phyloP scores from a whole-genome alignment of 345 rosid genomes.

The Orychophragmus violaceus region DNA sequence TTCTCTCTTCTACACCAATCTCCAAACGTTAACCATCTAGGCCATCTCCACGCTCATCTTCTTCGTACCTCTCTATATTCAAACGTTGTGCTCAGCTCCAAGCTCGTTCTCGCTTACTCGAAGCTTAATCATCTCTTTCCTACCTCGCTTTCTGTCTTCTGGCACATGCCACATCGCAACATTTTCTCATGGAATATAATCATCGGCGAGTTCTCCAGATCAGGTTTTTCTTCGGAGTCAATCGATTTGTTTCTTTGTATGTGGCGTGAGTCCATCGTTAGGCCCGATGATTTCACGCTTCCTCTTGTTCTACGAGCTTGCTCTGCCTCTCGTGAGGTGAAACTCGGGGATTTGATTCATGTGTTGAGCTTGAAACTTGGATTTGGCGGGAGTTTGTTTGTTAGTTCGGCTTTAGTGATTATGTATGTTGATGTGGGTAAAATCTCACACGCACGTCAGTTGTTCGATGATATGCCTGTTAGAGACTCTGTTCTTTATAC shows the following conservation, averaged over 20 bases:
- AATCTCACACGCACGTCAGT: conserved; percentile 29
- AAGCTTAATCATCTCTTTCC: conserved; percentile 36
- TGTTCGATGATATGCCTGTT: conserved; percentile 49
- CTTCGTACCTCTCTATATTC: conserved; percentile 42
- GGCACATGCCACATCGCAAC: conserved; percentile 55
- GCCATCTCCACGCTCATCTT: conserved; percentile 58
- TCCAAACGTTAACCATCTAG: conserved; percentile 37
- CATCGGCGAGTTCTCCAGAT: conserved; percentile 57
- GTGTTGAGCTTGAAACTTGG: conserved; percentile 48
- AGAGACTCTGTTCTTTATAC: conserved; percentile 59
- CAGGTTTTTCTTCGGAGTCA: conserved; percentile 32
- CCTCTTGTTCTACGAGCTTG: conserved; percentile 61
- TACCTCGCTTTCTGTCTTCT: conserved; percentile 44
- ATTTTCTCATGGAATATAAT: conserved; percentile 67
- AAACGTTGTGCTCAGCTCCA: conserved; percentile 47
- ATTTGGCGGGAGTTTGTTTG: conserved; percentile 38
- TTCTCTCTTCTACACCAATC: conserved; percentile 47
- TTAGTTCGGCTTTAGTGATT: conserved; percentile 46
- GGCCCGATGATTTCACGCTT: conserved; percentile 53
- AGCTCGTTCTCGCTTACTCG: conserved; percentile 51
- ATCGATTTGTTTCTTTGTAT: conserved; percentile 43
- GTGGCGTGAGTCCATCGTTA: conserved; percentile 33
- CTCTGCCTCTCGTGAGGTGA: conserved; percentile 25
- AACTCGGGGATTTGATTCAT: conserved; percentile 35
- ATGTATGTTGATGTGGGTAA: conserved; percentile 33